A percentile compares a stretch with the other conserved stretches of the same genome.
These are phyloP conservation scores for Aspergillus hortae DNA, from an alignment of 2,329 filamentous ascomycete species.

Conservation along the genomic window DNA sequence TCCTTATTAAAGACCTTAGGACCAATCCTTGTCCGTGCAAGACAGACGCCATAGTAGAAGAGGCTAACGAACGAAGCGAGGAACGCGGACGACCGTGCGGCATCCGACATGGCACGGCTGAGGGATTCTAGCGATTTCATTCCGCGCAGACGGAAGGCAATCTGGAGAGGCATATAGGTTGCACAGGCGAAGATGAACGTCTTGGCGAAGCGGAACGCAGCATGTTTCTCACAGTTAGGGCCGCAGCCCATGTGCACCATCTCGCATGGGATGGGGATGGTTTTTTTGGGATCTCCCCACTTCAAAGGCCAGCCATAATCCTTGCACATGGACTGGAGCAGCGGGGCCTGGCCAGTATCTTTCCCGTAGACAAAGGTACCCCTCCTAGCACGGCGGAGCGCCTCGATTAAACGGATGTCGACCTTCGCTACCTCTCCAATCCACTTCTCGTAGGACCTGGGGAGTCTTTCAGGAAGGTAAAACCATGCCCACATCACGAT, in stretches of 20 bases:
- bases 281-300: constrained; percentile 69
- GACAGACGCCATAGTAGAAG: constrained; percentile 83
- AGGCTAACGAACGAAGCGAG: constrained; percentile 72
- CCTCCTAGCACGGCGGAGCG: constrained; percentile 63
- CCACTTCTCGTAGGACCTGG: constrained; percentile 74
- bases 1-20: constrained; percentile 62
- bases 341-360: constrained; percentile 65
- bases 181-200: constrained; percentile 72
- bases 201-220: constrained; percentile 61
- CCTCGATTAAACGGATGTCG: constrained; percentile 69
- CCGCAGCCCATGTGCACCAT: constrained; percentile 78
- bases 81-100: constrained; percentile 70
- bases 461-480: constrained; percentile 68
- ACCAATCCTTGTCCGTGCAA: constrained; percentile 69
- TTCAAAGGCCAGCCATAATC: constrained; percentile 66
- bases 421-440: constrained; percentile 73
- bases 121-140: constrained; percentile 46
- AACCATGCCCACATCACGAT: constrained; percentile 90
- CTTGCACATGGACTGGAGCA: constrained; percentile 68
- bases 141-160: constrained; percentile 57
- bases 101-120: constrained; percentile 54
- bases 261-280: constrained; percentile 74
- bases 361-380: constrained; percentile 68
- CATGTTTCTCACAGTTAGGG: constrained; percentile 68
- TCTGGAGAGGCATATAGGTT: constrained; percentile 72